Evolutionary conservation across 2,329 filamentous ascomycete genomes (phyloP).

Genomic region (Drechslerella stenobrocha): DNA sequence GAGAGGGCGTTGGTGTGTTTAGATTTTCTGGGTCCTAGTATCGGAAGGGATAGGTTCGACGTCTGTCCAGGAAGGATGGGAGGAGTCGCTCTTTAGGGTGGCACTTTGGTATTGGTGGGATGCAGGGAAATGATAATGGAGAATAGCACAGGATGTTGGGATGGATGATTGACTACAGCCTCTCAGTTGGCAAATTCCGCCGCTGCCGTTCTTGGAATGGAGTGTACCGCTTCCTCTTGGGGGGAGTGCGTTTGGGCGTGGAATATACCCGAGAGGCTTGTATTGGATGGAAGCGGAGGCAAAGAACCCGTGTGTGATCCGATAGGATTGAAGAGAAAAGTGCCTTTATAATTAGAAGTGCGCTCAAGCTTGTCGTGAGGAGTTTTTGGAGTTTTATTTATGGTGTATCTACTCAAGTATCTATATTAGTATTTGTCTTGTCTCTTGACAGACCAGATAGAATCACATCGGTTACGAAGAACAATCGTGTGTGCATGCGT

Average conservation of each 20-base stretch:
- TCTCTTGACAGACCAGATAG: no score
- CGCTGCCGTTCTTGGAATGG: background rate
- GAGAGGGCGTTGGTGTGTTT: background rate
- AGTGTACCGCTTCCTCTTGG: background rate
- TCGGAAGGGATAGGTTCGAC: background rate
- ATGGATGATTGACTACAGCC: background rate
- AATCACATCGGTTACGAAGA: no score
- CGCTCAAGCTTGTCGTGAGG: no score
- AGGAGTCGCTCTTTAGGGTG: background rate
- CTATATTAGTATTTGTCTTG: no score
- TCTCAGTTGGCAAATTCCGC: background rate
- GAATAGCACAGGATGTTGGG: background rate
- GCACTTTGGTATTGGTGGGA: background rate
- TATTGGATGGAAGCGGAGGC: background rate
- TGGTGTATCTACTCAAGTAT: no score
- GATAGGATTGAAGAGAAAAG: no score
- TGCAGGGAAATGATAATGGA: constrained; percentile 8
- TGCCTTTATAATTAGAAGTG: no score
- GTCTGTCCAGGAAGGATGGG: background rate
- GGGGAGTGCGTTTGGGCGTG: constrained; percentile 5
- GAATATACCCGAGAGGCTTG: background rate
- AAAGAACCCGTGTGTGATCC: constrained; percentile 9
- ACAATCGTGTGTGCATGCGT: no score
- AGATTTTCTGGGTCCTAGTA: background rate
- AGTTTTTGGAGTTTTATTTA: no score